These are phyloP conservation scores for Achaetomiella virescens DNA, from an alignment of 495 filamentous ascomycete genomes.

Conservation along the genomic window DNA sequence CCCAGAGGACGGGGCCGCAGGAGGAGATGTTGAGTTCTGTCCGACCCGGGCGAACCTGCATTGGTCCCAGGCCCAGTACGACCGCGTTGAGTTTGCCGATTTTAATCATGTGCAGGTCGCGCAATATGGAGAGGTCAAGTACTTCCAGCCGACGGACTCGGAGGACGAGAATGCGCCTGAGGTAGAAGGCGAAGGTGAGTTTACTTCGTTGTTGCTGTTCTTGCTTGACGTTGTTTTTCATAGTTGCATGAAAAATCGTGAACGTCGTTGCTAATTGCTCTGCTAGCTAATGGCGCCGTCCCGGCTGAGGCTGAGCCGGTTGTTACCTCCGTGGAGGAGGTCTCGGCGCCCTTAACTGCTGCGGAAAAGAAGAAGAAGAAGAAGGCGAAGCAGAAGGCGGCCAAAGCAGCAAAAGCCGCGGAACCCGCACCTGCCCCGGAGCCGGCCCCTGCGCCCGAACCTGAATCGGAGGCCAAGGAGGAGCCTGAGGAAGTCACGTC, in stretches of 20 bases:
- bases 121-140: constrained; percentile 35
- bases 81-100: constrained; percentile 39
- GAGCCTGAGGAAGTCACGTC: constrained; percentile 9
- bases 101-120: constrained; percentile 33
- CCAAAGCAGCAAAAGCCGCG: constrained; percentile 12
- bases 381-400: constrained; percentile 22
- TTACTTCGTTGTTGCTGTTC: neutral
- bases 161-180: constrained; percentile 28
- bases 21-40: constrained; percentile 32
- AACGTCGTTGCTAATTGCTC: neutral
- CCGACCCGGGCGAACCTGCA: constrained; percentile 31
- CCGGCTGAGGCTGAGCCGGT: neutral
- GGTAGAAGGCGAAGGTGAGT: constrained; percentile 16
- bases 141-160: constrained; percentile 27
- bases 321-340: constrained; percentile 13
- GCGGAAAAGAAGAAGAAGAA: constrained; percentile 26
- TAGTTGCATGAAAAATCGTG: neutral
- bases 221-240: neutral
- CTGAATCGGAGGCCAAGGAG: constrained; percentile 13
- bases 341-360: neutral
- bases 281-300: neutral
- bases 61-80: constrained; percentile 31
- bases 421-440: constrained; percentile 9
- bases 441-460: constrained; percentile 1
- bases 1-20: constrained; percentile 15